phyloP scores from a whole-genome alignment of 768 basidiomycete species.

The Tubosaeta sp. region DNA sequence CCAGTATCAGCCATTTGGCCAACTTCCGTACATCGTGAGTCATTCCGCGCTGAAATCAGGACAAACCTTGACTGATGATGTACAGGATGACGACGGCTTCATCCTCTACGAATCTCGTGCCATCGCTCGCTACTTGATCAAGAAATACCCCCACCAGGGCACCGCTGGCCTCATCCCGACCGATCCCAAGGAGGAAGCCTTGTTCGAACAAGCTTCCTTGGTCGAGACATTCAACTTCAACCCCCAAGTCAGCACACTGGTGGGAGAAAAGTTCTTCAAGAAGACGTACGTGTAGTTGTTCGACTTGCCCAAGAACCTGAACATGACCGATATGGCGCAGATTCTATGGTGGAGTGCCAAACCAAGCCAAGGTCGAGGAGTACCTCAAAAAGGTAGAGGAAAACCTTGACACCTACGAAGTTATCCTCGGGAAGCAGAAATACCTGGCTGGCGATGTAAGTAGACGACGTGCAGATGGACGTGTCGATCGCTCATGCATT shows the following conservation, averaged over 20 bases:
- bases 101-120: conserved; percentile 60
- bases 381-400: conserved; percentile 18
- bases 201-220: conserved; percentile 34
- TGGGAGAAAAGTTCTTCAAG: conserved; percentile 51
- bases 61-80: background rate
- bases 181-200: conserved; percentile 30
- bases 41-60: background rate
- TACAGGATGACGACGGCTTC: conserved; percentile 58
- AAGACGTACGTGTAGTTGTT: conserved; percentile 29
- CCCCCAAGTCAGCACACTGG: conserved; percentile 33
- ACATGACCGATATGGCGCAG: conserved; percentile 5
- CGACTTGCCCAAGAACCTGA: background rate
- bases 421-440: conserved; percentile 48
- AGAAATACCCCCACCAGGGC: conserved; percentile 51
- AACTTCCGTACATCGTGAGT: conserved; percentile 43
- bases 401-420: conserved; percentile 50
- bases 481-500: background rate
- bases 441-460: conserved; percentile 56
- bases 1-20: conserved; percentile 54
- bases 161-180: conserved; percentile 44
- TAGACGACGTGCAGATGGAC: background rate
- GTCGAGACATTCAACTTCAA: conserved; percentile 54
- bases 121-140: conserved; percentile 54
- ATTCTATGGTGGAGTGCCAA: conserved; percentile 16
- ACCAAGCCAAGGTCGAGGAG: conserved; percentile 19